Evolutionary conservation across 805 yeast genomes (phyloP), one percentile per base, ranked within the genome.

Genomic region (Candida suzukii): DNA sequence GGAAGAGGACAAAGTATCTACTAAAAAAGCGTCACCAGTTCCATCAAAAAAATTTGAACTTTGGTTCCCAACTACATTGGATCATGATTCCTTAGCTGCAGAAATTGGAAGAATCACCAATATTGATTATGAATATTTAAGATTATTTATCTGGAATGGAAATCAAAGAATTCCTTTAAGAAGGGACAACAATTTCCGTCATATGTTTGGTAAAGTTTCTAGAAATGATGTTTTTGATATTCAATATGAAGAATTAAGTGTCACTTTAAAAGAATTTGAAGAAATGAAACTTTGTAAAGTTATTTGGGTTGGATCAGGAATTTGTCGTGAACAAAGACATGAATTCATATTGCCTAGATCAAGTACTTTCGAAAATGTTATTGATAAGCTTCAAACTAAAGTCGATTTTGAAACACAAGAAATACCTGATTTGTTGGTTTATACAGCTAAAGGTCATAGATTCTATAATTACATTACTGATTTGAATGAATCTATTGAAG

Each of bases 191-290:
- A 53, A 44, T 43, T 55, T 54, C 39, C 42, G 32, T 34, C 46
- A 51, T n/a, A 42, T 67, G 10, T 66, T 74, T 47, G 64, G 67
- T 6, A 67, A 65, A 48, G 67, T 68, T 30, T 67, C 76, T 2
- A 71, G 69, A 19, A 64, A 73, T 8, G 72, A 70, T 34, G 56
- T 65, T 4, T 38, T 60, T 35, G 54, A 52, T 8, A 73, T 91
- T 43, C 81, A 80, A 48, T 91, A 84, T 57, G 96, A 91, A 54
- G 62, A 83, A 1, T 69, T 93, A 53, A 83, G 78, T 36, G 78
- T 88, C 35, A 78, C 90, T 2, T 65, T 91, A 41, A 71, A 67
- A 28, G 95, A 88, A 46, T 74, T 83, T 52, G 99, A 93, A 60
- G 78, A 74, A 46, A 74, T 87, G 79, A 76, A 76, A 44, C 61